phyloP scores from a whole-genome alignment of 352 stramenopile species.

The Phytophthora aleatoria region DNA sequence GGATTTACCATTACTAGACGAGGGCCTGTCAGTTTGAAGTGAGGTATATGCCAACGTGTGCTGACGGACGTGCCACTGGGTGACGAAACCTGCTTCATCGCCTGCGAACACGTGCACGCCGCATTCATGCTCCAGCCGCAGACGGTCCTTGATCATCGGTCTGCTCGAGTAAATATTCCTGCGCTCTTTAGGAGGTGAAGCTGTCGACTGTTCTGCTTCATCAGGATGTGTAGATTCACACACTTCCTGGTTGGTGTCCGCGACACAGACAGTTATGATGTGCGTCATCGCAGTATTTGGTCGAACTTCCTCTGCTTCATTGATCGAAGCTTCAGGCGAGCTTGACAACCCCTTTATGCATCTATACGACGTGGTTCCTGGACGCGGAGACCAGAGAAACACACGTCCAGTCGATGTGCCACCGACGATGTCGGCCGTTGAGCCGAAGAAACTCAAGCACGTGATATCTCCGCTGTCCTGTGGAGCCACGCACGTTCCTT shows the following conservation, averaged over 20 bases:
- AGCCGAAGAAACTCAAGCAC: constrained; percentile 56
- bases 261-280: constrained; percentile 16
- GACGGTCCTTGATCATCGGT: constrained; percentile 36
- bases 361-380: constrained; percentile 31
- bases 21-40: constrained; percentile 8
- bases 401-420: constrained; percentile 52
- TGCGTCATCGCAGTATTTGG: constrained; percentile 18
- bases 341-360: constrained; percentile 27
- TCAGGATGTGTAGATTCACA: not conserved
- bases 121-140: constrained; percentile 26
- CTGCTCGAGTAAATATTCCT: constrained; percentile 17
- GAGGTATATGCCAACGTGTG: constrained; percentile 1
- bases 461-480: constrained; percentile 50
- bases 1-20: constrained; percentile 11
- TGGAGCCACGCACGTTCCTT: constrained; percentile 57
- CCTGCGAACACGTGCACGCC: constrained; percentile 46
- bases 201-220: not conserved
- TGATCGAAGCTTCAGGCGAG: not conserved
- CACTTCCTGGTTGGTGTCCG: not conserved
- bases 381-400: constrained; percentile 48
- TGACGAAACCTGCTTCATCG: constrained; percentile 52
- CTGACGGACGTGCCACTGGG: constrained; percentile 40
- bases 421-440: constrained; percentile 50
- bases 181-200: constrained; percentile 20
- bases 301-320: not conserved